Conservation (phyloP, 2,329 filamentous ascomycete species). For the Apiospora hydei region DNA sequence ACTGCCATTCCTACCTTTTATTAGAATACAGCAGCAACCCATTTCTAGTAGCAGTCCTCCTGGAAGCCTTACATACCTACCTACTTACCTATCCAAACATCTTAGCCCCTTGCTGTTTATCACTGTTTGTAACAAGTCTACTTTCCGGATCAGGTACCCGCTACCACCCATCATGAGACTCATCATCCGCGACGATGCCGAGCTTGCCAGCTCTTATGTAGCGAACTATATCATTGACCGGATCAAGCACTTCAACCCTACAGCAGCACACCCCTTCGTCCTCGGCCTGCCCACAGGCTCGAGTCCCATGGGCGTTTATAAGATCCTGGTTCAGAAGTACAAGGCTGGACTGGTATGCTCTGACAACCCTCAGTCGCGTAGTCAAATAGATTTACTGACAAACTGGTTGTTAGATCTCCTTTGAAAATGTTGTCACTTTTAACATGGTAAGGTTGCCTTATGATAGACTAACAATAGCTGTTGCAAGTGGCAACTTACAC, state of each 20-base stretch:
- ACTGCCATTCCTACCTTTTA: slow-evolving; percentile 26
- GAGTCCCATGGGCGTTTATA: slow-evolving; percentile 80
- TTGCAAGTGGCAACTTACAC: slow-evolving; percentile 23
- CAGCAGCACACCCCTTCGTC: slow-evolving; percentile 76
- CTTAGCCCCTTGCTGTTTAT: not conserved
- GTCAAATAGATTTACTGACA: not conserved
- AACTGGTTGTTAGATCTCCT: slow-evolving; percentile 67
- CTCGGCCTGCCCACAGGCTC: slow-evolving; percentile 85
- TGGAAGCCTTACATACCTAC: slow-evolving; percentile 8
- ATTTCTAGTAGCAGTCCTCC: not conserved
- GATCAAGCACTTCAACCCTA: slow-evolving; percentile 79
- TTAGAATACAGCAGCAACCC: slow-evolving; percentile 28
- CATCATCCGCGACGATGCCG: slow-evolving; percentile 79
- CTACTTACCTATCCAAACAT: slow-evolving; percentile 19
- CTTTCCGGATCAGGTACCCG: not conserved
- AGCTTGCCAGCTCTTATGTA: slow-evolving; percentile 75
- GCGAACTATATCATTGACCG: slow-evolving; percentile 84
- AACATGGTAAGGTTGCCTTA: slow-evolving; percentile 73
- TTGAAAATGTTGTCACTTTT: slow-evolving; percentile 89
- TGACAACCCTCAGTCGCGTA: not conserved
- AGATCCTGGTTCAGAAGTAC: slow-evolving; percentile 74
- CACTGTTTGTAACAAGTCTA: not conserved
- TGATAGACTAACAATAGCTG: slow-evolving; percentile 26
- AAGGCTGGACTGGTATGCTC: slow-evolving; percentile 65
- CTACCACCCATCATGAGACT: slow-evolving; percentile 69